These are phyloP conservation scores for Chaetoceros tenuissimus DNA, from an alignment of 108 stramenopile species.

Conservation along the genomic window DNA sequence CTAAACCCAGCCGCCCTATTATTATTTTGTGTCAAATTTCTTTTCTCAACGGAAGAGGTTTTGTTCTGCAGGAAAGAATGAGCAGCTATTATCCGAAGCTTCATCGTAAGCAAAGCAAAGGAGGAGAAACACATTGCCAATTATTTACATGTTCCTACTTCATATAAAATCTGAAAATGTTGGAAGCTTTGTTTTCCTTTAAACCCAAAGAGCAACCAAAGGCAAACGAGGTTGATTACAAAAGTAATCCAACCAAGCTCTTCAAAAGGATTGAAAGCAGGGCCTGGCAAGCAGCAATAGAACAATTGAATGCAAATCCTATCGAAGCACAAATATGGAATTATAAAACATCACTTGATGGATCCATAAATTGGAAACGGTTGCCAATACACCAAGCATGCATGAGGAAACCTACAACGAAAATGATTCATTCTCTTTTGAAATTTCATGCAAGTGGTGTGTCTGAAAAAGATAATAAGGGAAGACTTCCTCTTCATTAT, in stretches of 20 bases:
- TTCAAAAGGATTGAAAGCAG: slow-evolving; percentile 78
- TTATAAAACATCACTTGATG: not conserved
- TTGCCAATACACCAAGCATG: slow-evolving; percentile 77
- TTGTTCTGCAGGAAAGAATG: too few relatives aligned
- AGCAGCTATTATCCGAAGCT: too few relatives aligned
- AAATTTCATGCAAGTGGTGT: slow-evolving; percentile 51
- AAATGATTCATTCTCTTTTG: slow-evolving; percentile 57
- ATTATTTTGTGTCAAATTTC: too few relatives aligned
- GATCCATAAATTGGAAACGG: slow-evolving; percentile 21
- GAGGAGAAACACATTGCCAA: too few relatives aligned
- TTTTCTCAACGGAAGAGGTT: too few relatives aligned
- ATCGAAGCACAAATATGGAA: slow-evolving; percentile 74
- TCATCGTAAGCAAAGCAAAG: too few relatives aligned
- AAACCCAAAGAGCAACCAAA: not conserved
- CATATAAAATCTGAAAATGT: too few relatives aligned
- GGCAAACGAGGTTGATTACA: slow-evolving; percentile 61
- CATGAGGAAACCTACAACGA: slow-evolving; percentile 62
- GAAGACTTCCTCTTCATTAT: slow-evolving; percentile 67
- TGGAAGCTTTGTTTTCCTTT: not conserved
- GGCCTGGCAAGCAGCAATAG: slow-evolving; percentile 74
- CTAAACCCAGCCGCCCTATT: too few relatives aligned
- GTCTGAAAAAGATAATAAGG: slow-evolving; percentile 7
- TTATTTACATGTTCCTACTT: too few relatives aligned
- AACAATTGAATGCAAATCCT: slow-evolving; percentile 48
- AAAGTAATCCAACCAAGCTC: slow-evolving; percentile 63